Evolutionary conservation across 306 rosid species (phyloP).

Genomic region (Abrus precatorius): DNA sequence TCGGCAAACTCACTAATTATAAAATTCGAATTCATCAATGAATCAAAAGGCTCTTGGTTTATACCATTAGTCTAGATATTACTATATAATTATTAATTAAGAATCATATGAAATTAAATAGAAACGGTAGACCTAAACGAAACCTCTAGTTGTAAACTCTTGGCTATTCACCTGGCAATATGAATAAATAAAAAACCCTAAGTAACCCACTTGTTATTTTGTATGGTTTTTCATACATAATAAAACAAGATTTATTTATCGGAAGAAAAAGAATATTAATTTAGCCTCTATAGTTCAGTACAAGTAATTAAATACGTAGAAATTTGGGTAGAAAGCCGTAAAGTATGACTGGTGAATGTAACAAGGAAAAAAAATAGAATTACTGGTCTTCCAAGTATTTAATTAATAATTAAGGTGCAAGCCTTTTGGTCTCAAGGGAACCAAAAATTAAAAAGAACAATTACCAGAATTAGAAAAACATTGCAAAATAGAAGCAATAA

Average conservation of each 20-base stretch:
- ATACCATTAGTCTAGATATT: too few relatives aligned
- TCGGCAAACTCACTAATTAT: background rate
- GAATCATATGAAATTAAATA: too few relatives aligned
- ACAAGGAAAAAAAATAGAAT: too few relatives aligned
- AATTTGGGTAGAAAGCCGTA: background rate
- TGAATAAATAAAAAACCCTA: background rate
- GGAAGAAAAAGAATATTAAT: background rate
- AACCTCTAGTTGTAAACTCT: background rate
- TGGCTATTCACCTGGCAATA: background rate
- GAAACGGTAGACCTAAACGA: background rate
- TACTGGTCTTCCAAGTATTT: background rate
- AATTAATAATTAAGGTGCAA: background rate
- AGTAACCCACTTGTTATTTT: background rate
- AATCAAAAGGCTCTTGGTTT: too few relatives aligned
- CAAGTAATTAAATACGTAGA: background rate
- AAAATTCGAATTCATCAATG: background rate
- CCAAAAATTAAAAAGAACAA: conserved; percentile 10
- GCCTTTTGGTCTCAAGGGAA: background rate
- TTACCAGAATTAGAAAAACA: conserved; percentile 30
- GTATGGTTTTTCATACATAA: background rate
- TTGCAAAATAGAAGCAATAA: conserved; percentile 54
- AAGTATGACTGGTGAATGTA: background rate
- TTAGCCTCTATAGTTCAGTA: background rate
- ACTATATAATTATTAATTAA: too few relatives aligned
- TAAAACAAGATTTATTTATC: background rate